A percentile compares a stretch with the other conserved stretches of the same genome.
phyloP scores from a whole-genome alignment of 2,329 filamentous ascomycete species.

The Harringtonia lauricola region DNA sequence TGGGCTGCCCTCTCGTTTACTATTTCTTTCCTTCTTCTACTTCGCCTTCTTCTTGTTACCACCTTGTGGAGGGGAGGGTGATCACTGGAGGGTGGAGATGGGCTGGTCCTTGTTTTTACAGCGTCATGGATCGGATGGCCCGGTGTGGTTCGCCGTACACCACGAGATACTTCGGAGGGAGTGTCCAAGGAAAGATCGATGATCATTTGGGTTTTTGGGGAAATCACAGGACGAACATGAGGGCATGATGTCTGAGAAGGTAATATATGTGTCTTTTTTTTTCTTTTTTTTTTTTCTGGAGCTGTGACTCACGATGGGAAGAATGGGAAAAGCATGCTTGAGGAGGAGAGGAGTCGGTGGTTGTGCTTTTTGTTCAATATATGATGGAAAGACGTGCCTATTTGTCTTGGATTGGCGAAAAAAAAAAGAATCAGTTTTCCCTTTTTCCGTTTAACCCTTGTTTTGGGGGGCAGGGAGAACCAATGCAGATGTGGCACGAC shows the following conservation, averaged over 20 bases:
- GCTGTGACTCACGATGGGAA: neutral
- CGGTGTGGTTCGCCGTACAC: neutral
- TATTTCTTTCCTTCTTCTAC: neutral
- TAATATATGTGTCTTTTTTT: neutral
- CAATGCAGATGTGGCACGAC: neutral
- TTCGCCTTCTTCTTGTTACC: neutral
- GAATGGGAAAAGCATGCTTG: neutral
- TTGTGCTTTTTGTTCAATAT: neutral
- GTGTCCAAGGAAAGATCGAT: neutral
- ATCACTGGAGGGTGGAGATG: neutral
- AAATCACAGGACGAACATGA: neutral
- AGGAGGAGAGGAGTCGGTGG: neutral
- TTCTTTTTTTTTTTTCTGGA: neutral
- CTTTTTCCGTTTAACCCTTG: neutral
- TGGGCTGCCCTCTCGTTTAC: neutral
- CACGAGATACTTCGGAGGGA: neutral
- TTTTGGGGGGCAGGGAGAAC: neutral
- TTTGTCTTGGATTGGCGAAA: neutral
- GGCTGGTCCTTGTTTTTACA: neutral
- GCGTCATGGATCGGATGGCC: neutral
- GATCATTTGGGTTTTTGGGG: neutral
- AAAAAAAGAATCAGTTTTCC: neutral
- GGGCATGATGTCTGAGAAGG: neutral
- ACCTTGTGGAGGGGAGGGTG: neutral
- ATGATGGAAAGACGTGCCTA: neutral